Evolutionary conservation across 169 alveolate species (phyloP).

Genomic region (Plasmodium berghei): DNA sequence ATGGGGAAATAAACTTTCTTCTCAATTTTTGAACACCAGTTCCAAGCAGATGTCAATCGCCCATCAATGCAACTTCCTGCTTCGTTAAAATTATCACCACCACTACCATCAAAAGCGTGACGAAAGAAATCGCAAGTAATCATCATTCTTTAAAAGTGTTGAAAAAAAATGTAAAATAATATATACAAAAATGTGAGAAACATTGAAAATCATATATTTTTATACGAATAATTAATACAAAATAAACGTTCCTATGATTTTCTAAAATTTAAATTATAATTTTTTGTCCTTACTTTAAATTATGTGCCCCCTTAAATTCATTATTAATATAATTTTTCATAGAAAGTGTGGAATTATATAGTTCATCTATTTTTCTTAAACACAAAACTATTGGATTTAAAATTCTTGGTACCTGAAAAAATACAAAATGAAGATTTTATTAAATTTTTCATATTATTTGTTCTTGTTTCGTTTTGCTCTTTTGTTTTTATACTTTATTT

Average conservation of each 20-base stretch:
- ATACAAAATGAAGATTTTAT: conserved; percentile 1
- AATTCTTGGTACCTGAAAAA: conserved; percentile 92
- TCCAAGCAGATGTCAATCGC: conserved; percentile 95
- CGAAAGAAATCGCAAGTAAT: conserved; percentile 94
- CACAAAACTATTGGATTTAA: conserved; percentile 92
- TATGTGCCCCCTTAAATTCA: conserved; percentile 90
- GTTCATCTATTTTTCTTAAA: conserved; percentile 90
- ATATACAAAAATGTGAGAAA: background rate
- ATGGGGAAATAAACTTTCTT: conserved; percentile 92
- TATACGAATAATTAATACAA: background rate
- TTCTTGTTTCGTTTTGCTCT: background rate
- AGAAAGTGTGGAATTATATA: conserved; percentile 85
- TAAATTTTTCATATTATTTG: background rate
- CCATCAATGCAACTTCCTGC: conserved; percentile 97
- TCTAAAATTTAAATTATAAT: too few species aligned
- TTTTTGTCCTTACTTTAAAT: conserved; percentile 76
- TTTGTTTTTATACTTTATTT: background rate
- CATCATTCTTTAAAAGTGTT: conserved; percentile 72
- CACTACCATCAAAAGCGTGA: conserved; percentile 96
- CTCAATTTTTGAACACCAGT: conserved; percentile 94
- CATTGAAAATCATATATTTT: background rate
- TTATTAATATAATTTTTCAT: conserved; percentile 86
- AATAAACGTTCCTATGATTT: too few species aligned
- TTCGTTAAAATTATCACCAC: conserved; percentile 95
- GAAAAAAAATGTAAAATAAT: conserved; percentile 6